Evolutionary conservation across 2,329 filamentous ascomycete species (phyloP).

Genomic region (Botrytis deweyae): DNA sequence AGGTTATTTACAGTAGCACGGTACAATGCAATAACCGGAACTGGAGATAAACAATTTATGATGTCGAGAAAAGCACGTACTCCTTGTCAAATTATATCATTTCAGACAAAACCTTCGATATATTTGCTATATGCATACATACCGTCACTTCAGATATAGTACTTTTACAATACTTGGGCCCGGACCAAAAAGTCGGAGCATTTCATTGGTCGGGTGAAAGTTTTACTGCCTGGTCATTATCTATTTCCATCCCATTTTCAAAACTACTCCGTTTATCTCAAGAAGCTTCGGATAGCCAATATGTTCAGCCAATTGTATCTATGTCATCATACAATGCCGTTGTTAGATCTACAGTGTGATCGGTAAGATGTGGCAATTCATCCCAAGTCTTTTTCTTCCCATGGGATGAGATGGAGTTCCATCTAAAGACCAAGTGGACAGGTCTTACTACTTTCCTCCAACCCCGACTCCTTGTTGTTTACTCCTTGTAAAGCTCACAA

Average conservation of each 20-base stretch:
- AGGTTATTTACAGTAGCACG: constrained; percentile 16
- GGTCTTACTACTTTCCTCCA: neutral
- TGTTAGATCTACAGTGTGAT: constrained; percentile 22
- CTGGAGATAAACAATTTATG: constrained; percentile 16
- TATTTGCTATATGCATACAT: constrained; percentile 7
- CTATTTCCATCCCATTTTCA: constrained; percentile 7
- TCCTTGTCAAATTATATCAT: constrained; percentile 11
- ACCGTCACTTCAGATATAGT: constrained; percentile 13
- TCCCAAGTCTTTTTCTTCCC: constrained; percentile 16
- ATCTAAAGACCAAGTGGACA: constrained; percentile 20
- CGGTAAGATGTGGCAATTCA: constrained; percentile 6
- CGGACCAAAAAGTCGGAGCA: constrained; percentile 1
- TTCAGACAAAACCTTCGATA: neutral
- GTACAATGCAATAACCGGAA: constrained; percentile 16
- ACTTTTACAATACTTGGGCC: neutral
- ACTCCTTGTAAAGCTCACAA: constrained; percentile 7
- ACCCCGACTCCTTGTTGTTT: constrained; percentile 7
- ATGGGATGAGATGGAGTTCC: constrained; percentile 15
- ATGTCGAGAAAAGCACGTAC: constrained; percentile 3
- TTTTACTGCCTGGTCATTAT: neutral
- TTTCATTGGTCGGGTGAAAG: constrained; percentile 10
- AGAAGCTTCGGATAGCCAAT: neutral
- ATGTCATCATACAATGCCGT: constrained; percentile 1
- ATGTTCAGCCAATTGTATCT: neutral
- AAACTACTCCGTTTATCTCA: neutral